phyloP scores from a whole-genome alignment of 192 early-diverging fungal species.

The Phycomyces nitens region DNA sequence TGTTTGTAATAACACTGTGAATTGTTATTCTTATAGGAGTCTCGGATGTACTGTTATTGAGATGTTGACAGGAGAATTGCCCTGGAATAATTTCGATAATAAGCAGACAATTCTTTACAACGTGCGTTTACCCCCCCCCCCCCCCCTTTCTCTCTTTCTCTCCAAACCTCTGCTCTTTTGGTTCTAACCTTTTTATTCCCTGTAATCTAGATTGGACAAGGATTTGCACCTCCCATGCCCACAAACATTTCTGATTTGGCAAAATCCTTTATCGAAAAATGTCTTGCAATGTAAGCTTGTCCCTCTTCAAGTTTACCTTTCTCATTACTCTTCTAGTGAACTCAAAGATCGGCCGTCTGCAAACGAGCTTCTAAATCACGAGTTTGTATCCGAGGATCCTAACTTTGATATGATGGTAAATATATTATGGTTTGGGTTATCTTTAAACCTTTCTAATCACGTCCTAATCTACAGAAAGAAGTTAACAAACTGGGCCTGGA shows the following conservation, averaged over 20 bases:
- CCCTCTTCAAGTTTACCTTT: conserved; percentile 42
- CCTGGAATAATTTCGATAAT: conserved; percentile 52
- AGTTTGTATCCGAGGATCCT: conserved; percentile 57
- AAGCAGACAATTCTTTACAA: conserved; percentile 45
- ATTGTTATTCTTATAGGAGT: conserved; percentile 30
- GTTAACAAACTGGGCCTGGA: too few species aligned
- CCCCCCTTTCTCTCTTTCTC: too few species aligned
- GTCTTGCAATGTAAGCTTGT: conserved; percentile 65
- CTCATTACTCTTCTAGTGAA: conserved; percentile 45
- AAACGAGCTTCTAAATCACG: conserved; percentile 57
- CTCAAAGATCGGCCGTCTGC: conserved; percentile 76
- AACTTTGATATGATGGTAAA: conserved; percentile 46
- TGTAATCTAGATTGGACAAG: conserved; percentile 65
- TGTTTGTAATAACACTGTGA: not conserved
- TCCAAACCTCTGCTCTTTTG: too few species aligned
- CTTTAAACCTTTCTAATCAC: too few species aligned
- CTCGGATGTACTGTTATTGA: conserved; percentile 87
- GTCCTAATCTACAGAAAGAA: too few species aligned
- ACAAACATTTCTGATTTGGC: conserved; percentile 61
- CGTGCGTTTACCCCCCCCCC: too few species aligned
- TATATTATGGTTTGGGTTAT: too few species aligned
- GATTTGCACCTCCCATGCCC: conserved; percentile 72
- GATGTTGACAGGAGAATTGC: conserved; percentile 87
- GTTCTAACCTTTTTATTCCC: not conserved
- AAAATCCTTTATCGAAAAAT: conserved; percentile 65